Base-by-base conservation (phyloP, 441 rosid genomes). In the Euphorbia celastroides region DNA sequence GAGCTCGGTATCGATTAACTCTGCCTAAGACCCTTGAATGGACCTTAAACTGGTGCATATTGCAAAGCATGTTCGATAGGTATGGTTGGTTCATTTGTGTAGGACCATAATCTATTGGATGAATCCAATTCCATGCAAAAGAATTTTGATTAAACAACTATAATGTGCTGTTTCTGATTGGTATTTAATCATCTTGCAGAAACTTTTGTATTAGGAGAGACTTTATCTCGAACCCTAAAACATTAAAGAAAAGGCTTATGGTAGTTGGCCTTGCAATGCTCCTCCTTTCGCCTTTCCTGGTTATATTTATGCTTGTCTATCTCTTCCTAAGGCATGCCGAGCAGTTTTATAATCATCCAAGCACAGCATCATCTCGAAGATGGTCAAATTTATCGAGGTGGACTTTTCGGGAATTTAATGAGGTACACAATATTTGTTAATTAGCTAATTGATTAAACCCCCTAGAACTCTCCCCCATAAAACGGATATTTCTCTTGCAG, bases 31-130 rank as follows among this genome's bases (percentile, higher is more conserved):
- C 97, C 73, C 91, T 95, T 61, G 97, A 92, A 65, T 95, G 99
- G 99, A 92, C 93, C 68, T 83, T 95, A 65, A 95, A 88, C 79
- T 95, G 98, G 98, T 95, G 97, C 80, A 88, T 95, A 77, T 77
- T 95, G 76, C 98, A 95, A 82, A 90, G 96, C 89, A 92, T 95
- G 99, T 95, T 95, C 82, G 99, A 95, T 71, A 76, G 96, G 99
- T 95, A 83, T 67, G 81, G 34, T 68, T 34, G 65, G 60, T 62
- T 65, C 30, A 60, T 25, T 11, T 48, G 56, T 65, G n/a, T 59
- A 10, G 14, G 20, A n/a, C n/a, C n/a, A n/a, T n/a, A n/a, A n/a
- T n/a, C n/a, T n/a, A n/a, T n/a, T n/a, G n/a, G n/a, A n/a, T n/a
- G n/a, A n/a, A n/a, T n/a, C n/a, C n/a, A n/a, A n/a, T n/a, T n/a